Conservation (phyloP, 345 rosid genomes). For the Conringia planisiliqua region DNA sequence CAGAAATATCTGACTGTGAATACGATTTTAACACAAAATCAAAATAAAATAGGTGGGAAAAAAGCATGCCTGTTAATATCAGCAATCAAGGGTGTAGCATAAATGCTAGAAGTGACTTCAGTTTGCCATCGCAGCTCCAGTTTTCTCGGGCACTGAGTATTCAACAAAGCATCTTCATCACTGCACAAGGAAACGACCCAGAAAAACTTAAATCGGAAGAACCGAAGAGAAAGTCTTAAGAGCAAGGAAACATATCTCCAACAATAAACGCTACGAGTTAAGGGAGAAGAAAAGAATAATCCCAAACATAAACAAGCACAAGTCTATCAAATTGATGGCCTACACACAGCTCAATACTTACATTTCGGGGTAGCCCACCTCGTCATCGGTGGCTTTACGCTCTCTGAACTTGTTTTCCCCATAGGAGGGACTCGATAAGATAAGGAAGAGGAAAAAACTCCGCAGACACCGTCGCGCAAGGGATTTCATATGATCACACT, state of each 20-base stretch:
- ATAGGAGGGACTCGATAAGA: constrained; percentile 21
- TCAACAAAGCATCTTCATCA: constrained; percentile 86
- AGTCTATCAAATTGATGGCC: background rate
- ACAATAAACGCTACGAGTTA: constrained; percentile 3
- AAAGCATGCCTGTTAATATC: constrained; percentile 75
- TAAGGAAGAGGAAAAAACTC: constrained; percentile 38
- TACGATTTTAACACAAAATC: background rate
- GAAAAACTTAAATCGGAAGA: background rate
- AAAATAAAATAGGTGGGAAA: background rate
- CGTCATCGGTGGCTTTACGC: constrained; percentile 79
- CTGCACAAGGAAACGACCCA: constrained; percentile 37
- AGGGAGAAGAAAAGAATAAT: background rate
- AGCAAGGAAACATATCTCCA: background rate
- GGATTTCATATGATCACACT: constrained; percentile 54
- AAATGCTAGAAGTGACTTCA: constrained; percentile 96
- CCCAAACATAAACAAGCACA: background rate
- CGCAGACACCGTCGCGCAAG: constrained; percentile 36
- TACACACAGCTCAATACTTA: constrained; percentile 29
- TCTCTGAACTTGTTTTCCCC: constrained; percentile 78
- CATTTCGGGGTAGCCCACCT: constrained; percentile 68
- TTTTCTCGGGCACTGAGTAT: constrained; percentile 83
- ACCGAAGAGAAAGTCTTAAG: background rate
- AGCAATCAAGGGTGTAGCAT: constrained; percentile 89
- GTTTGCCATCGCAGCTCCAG: constrained; percentile 99
- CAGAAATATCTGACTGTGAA: background rate